Conservation (phyloP, 140 eudicot genomes). For the Stevia rebaudiana region DNA sequence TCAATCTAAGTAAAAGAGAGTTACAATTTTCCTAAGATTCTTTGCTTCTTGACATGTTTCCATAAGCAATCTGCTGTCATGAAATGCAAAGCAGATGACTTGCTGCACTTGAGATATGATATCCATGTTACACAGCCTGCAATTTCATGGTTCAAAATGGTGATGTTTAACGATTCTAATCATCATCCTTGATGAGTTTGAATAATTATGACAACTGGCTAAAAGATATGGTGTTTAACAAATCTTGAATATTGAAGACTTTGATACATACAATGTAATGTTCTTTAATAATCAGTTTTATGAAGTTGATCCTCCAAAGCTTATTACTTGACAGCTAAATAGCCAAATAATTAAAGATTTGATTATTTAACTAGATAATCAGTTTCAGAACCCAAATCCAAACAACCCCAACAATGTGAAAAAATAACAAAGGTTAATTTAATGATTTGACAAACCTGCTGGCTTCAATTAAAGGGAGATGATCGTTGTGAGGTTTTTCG, state of each 20-base stretch:
- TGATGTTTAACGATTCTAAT: too few relatives aligned
- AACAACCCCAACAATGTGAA: background rate
- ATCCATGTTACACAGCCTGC: conserved; percentile 99
- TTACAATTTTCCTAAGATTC: conserved; percentile 89
- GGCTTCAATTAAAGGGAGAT: conserved; percentile 94
- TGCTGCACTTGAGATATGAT: conserved; percentile 94
- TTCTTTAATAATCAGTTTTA: too few relatives aligned
- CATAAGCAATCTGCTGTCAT: conserved; percentile 91
- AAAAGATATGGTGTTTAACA: too few relatives aligned
- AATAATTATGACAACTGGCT: too few relatives aligned
- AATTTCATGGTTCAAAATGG: too few relatives aligned
- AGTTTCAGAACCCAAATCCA: background rate
- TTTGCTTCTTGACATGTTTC: conserved; percentile 99
- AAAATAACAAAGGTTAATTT: background rate
- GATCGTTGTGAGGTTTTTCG: conserved; percentile 95
- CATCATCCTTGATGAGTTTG: too few relatives aligned
- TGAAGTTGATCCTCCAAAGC: background rate
- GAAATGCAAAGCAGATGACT: conserved; percentile 97
- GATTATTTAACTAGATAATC: too few relatives aligned
- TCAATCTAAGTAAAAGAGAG: conserved; percentile 86
- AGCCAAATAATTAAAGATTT: too few relatives aligned
- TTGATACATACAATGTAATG: too few relatives aligned
- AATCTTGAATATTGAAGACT: too few relatives aligned
- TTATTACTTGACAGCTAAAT: background rate
- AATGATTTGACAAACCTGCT: conserved; percentile 60